These are phyloP conservation scores for Pezicula carpinea DNA, from an alignment of 2,329 filamentous ascomycete species.

Conservation along the genomic window DNA sequence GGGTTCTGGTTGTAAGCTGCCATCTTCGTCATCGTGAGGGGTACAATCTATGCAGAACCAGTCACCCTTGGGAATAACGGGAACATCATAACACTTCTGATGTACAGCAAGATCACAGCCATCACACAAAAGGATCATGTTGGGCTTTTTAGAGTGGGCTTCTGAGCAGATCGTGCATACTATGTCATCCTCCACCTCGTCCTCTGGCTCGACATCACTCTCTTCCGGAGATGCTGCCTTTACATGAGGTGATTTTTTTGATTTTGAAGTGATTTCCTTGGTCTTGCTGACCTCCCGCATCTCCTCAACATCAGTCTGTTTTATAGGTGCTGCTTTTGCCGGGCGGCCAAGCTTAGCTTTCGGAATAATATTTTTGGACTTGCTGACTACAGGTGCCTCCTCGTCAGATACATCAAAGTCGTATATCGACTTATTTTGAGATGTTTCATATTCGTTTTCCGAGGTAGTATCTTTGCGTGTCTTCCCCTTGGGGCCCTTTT, in stretches of 20 bases:
- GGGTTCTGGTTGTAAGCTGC: conserved; percentile 13
- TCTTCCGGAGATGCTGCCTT: neutral
- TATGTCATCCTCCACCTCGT: conserved; percentile 45
- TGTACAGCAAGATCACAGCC: conserved; percentile 59
- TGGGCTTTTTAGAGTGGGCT: conserved; percentile 51
- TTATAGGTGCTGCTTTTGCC: neutral
- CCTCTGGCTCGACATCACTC: conserved; percentile 8
- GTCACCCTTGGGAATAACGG: conserved; percentile 54
- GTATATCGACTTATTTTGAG: conserved; percentile 8
- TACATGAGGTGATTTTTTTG: neutral
- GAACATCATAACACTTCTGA: conserved; percentile 55
- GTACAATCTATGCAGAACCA: conserved; percentile 57
- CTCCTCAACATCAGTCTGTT: no score
- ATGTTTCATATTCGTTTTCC: conserved; percentile 7
- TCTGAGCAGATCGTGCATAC: conserved; percentile 53
- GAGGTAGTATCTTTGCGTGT: conserved; percentile 10
- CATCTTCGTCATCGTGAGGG: conserved; percentile 9
- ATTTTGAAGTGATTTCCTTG: neutral
- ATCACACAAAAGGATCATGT: conserved; percentile 62
- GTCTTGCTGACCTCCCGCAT: no score
- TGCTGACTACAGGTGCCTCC: neutral
- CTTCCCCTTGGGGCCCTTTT: no score
- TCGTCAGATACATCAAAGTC: neutral
- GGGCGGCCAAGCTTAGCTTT: neutral
- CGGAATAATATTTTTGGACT: neutral